These are phyloP conservation scores for Leishmania lainsoni DNA, from an alignment of 208 protist species.

Conservation along the genomic window DNA sequence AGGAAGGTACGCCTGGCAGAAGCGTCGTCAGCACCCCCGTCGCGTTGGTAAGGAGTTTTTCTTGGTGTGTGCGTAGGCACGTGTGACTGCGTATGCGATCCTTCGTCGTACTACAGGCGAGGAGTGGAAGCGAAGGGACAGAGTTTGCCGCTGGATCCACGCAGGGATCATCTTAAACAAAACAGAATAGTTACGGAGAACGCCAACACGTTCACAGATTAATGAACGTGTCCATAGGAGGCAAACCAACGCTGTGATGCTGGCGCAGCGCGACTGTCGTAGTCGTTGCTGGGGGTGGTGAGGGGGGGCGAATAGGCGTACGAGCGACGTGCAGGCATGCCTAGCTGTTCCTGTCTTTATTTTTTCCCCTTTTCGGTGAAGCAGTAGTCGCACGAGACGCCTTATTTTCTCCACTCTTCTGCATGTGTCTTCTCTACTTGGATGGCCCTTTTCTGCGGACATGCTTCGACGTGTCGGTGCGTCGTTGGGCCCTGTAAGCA, in stretches of 20 bases:
- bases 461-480: not conserved
- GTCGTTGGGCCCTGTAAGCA: not conserved
- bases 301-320: not conserved
- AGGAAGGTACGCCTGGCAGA: slow-evolving; percentile 39
- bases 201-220: too few relatives aligned
- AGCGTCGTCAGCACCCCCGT: slow-evolving; percentile 12
- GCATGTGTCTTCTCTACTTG: not conserved
- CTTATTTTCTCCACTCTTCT: not conserved
- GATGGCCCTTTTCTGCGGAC: not conserved
- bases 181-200: not conserved
- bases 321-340: not conserved
- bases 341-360: too few relatives aligned
- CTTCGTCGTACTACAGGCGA: not conserved
- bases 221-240: not conserved
- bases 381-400: not conserved
- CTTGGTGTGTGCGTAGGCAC: not conserved
- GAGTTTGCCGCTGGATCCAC: not conserved
- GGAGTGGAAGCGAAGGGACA: not conserved
- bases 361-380: not conserved
- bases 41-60: slow-evolving; percentile 3
- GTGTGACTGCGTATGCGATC: not conserved
- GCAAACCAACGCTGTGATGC: not conserved
- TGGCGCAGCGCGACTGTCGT: not conserved
- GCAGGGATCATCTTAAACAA: slow-evolving; percentile 8
- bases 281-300: not conserved